Conservation (phyloP, 768 basidiomycete species). For the Leccinum incarnatum region DNA sequence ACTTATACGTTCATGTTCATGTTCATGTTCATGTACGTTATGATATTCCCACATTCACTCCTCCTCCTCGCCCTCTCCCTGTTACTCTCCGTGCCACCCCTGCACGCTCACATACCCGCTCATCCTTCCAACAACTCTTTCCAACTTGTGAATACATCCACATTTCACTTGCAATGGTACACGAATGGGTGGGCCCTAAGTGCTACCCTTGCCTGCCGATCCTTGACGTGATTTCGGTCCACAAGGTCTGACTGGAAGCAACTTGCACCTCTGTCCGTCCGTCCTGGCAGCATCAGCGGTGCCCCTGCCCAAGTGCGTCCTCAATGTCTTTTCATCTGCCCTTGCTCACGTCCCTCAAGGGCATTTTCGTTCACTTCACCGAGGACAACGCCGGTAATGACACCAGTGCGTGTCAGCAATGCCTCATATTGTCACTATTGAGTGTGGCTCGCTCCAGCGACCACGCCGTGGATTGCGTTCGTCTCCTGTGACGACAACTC, state of each 20-base stretch:
- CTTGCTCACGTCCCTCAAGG: conserved; percentile 39
- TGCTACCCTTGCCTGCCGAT: not conserved
- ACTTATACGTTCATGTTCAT: not conserved
- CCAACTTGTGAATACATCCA: conserved; percentile 37
- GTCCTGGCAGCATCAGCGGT: conserved; percentile 35
- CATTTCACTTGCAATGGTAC: conserved; percentile 61
- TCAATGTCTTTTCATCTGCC: not conserved
- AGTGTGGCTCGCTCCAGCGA: conserved; percentile 40
- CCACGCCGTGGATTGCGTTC: conserved; percentile 89
- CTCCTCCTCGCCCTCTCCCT: conserved; percentile 4
- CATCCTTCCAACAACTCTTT: conserved; percentile 63
- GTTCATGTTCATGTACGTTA: conserved; percentile 13
- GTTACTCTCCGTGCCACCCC: conserved; percentile 8
- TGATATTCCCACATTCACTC: not conserved
- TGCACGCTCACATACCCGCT: conserved; percentile 67
- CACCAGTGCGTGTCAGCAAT: conserved; percentile 49
- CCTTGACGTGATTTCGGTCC: conserved; percentile 11
- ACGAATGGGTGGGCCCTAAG: conserved; percentile 40
- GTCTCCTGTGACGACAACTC: conserved; percentile 71
- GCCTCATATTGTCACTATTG: conserved; percentile 10
- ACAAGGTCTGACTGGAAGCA: conserved; percentile 49
- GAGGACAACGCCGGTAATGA: conserved; percentile 51
- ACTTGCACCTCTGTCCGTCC: conserved; percentile 61
- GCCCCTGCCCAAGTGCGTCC: conserved; percentile 55
- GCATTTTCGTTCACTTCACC: conserved; percentile 80